phyloP scores from a whole-genome alignment of 2,329 filamentous ascomycete genomes.

The Myriosclerotinia scirpicola region DNA sequence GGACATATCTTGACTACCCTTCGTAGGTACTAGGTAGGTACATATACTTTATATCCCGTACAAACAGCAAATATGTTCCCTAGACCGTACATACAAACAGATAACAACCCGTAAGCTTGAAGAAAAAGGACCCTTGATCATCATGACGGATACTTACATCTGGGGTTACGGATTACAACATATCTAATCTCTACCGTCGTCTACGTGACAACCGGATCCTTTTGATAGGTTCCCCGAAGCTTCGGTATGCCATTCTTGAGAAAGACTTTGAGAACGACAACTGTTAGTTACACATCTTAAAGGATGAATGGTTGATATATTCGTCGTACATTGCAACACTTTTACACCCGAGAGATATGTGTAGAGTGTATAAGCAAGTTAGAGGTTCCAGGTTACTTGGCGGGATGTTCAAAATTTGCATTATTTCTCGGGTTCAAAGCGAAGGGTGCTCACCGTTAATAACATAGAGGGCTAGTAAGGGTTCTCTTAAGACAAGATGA shows the following conservation, averaged over 20 bases:
- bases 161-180: slow-evolving; percentile 13
- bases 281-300: not conserved
- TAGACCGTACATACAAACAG: not conserved
- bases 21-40: too few species aligned
- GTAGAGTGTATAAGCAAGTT: not conserved
- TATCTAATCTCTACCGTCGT: slow-evolving; percentile 16
- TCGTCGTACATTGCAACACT: not conserved
- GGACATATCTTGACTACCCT: slow-evolving; percentile 4
- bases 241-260: slow-evolving; percentile 16
- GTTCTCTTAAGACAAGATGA: too few species aligned
- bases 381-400: not conserved
- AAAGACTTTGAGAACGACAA: slow-evolving; percentile 3
- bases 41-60: not conserved
- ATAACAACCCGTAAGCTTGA: not conserved
- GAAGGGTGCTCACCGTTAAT: not conserved
- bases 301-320: not conserved
- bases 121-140: slow-evolving; percentile 15
- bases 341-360: slow-evolving; percentile 2
- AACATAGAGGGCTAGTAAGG: too few species aligned
- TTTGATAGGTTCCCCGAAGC: slow-evolving; percentile 13
- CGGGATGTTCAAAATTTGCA: not conserved
- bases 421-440: not conserved
- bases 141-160: slow-evolving; percentile 19
- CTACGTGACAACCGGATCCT: not conserved
- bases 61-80: not conserved